Base-by-base conservation (phyloP, 768 basidiomycete species). In the Wakefieldia striispora region DNA sequence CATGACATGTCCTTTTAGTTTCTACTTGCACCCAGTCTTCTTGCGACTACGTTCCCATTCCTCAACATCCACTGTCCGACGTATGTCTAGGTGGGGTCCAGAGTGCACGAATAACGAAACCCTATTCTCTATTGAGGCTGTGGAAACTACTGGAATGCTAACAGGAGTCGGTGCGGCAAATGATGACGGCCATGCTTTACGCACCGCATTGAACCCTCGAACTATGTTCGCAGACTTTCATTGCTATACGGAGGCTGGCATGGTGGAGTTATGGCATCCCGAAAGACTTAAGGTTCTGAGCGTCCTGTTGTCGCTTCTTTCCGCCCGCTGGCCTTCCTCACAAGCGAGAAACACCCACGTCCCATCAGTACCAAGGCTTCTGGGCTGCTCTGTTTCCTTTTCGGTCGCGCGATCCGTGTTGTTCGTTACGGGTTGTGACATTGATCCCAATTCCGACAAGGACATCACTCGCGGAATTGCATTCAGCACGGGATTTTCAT, bases 351-450 rank as follows among this genome's bases (percentile, higher is more conserved):
- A 54, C 24, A 33, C 56, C 27, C 43, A 40, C 17, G 55, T 71
- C 23, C 60, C 72, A 5, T 63, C 73, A 43, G 56, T 63, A 27
- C 66, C 88, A 19, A 81, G 13, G 11, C 12, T 83, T 2, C 63
- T 72, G 11, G 88, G 90, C 2, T 54, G 86, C 26, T 72, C 76
- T 6, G 57, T 76, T 20, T 79, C 83, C 24, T 19, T 86, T 29
- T 76, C 88, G 0, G 54, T 94, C 38, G 78, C 75, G 1, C 79
- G 79, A 31, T 70, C 88, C 40, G 80, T 84, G 23, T 60, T 88
- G 10, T 82, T 89, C 49, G 62, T 92, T 43, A 88, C 89, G 7
- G 81, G 85, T n/a, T 79, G 78, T 31, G 94, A 95, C 63, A 75
- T 93, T 46, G 91, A 91, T 53, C 89, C 89, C 0, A 68, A 75